Evolutionary conservation across 2,329 filamentous ascomycete genomes (phyloP), one percentile per base, ranked within the genome.

Genomic region (Ustilaginoidea virens): DNA sequence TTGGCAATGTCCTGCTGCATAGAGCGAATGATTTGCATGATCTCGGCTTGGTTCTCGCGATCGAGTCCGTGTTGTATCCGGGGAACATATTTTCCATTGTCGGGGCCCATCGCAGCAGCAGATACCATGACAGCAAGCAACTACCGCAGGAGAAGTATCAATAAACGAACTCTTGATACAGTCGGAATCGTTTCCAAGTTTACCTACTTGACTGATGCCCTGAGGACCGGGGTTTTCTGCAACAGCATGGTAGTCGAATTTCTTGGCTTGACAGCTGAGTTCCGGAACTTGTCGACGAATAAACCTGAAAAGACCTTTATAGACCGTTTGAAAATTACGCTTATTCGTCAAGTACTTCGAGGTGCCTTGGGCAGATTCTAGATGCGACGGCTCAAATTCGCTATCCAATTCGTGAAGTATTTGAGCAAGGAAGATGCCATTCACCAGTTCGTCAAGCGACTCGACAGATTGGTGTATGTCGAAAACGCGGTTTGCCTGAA

Each of bases 41-140:
- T 58, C 34, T 61, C 55, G 23, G 49, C 48, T 37, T 65, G 60
- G 7, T 52, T 52, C 8, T 52, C 45, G 17, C 48, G 47, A 36
- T 63, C 60, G 17, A 65, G 46, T 19, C 44, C 45, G 27, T 47
- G 45, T 33, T 54, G 52, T 22, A 68, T 59, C 14, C 50, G 48
- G 6, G 47, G 48, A 25, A 77, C 60, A 43, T 72, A 74, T 41
- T 55, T 55, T 19, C 59, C 57, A 32, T 62, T 62, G 30, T 69
- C 63, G 16, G 68, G 63, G 9, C 71, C 72, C 44, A 66, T 62
- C 36, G 74, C 65, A 16, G 69, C 69, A n/a, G 74, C 53, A 10
- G 49, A 64, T 14, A 79, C 57, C 45, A 78, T 63, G 31, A 78
- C 58, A 33, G 70, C 69, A 23, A 79, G 55, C 28, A 79, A 56